These are phyloP conservation scores for Penicillium decumbens DNA, from an alignment of 2,329 filamentous ascomycete species.

Conservation along the genomic window DNA sequence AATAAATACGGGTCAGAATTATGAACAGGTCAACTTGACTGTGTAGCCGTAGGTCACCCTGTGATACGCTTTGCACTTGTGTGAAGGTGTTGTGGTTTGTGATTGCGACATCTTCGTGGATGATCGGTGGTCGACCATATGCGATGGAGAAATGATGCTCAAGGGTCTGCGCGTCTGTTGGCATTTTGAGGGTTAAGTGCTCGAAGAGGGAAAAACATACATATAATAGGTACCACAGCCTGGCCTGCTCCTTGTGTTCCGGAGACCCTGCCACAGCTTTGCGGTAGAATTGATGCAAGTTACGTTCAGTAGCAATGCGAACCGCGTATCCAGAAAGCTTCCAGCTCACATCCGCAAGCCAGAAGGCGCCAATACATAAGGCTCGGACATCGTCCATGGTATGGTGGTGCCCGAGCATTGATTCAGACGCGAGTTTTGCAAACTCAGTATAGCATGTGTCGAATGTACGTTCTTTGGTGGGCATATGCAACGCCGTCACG, in stretches of 20 bases:
- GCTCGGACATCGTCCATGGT: constrained; percentile 51
- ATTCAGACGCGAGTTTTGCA: constrained; percentile 49
- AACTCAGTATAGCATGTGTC: constrained; percentile 51
- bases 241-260: constrained; percentile 37
- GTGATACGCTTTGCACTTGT: constrained; percentile 27
- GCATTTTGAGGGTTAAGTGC: not conserved
- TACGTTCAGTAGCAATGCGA: constrained; percentile 42
- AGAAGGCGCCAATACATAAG: constrained; percentile 53
- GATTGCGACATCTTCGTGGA: constrained; percentile 39
- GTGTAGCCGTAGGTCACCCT: constrained; percentile 37
- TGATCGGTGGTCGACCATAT: constrained; percentile 43
- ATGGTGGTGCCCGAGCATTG: constrained; percentile 51
- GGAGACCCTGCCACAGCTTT: constrained; percentile 37
- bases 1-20: constrained; percentile 43
- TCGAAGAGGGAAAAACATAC: constrained; percentile 24
- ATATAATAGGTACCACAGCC: constrained; percentile 42
- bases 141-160: constrained; percentile 46
- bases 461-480: constrained; percentile 44
- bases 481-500: constrained; percentile 49
- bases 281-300: constrained; percentile 42
- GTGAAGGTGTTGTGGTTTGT: constrained; percentile 35
- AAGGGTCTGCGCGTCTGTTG: constrained; percentile 29
- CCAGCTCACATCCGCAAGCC: constrained; percentile 53
- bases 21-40: constrained; percentile 45
- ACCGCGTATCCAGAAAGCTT: constrained; percentile 44